Evolutionary conservation across 2,329 filamentous ascomycete species (phyloP), one percentile per base, ranked within the genome.

Genomic region (Colletotrichum brevisporum): DNA sequence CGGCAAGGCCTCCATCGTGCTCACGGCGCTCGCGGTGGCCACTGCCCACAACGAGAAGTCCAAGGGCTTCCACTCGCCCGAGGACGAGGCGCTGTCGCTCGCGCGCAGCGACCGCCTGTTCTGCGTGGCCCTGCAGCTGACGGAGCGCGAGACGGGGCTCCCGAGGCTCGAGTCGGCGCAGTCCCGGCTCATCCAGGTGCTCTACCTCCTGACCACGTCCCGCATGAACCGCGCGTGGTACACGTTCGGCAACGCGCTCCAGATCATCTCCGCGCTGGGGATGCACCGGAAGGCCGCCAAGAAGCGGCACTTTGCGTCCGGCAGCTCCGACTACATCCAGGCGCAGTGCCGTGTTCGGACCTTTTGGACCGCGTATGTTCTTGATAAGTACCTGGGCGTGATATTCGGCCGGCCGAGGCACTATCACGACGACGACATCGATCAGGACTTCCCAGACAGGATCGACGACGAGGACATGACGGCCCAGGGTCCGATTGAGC

Each of bases 311-410:
- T 27, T 62, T 2, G 43, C 53, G 1, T 24, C 66, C 8, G 59
- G 66, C 16, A 55, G 51, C n/a, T 43, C 67, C 13, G 83, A 87
- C 60, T 84, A 85, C 47, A 80, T 85, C 5, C 78, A 83, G 5
- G 75, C 78, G 0, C 87, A 91, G 65, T 85, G 87, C 51, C 83
- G 86, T 0, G 86, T 86, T 64, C 81, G 89, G 5, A 83, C 86
- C 0, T 90, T 91, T 54, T 91, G 89, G 89, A 85, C 85, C 2
- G 85, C 87, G 0, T 91, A 91, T 72, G 86, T 86, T 0, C 77
- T 91, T 1, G 89, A 91, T 72, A 88, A 88, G 52, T 90, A 91
- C 65, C 78, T 91, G 1, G 87, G 88, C 41, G 87, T 90, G n/a
- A 87, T 90, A 21, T 85, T 91, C 27, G 89, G 89, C 0, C 81